phyloP scores from a whole-genome alignment of 2,329 filamentous ascomycete genomes.

The Aspergillus sp. region DNA sequence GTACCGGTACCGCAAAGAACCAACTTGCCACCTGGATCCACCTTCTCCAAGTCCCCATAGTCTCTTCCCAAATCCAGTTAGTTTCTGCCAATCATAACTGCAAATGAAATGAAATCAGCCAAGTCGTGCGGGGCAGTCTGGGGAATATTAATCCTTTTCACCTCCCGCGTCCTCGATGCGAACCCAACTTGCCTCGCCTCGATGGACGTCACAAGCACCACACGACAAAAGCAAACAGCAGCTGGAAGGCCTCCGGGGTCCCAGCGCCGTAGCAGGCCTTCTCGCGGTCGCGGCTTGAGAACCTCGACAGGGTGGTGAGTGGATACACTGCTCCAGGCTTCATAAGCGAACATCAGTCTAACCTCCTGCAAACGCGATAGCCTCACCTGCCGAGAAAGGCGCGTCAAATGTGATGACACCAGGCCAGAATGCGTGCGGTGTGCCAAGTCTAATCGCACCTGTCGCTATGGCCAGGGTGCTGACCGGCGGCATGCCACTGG shows the following conservation, averaged over 20 bases:
- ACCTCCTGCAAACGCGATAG: slow-evolving; percentile 6
- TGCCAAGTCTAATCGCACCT: slow-evolving; percentile 9
- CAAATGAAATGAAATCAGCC: no score
- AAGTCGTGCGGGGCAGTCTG: no score
- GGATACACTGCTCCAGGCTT: background rate
- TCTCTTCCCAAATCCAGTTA: no score
- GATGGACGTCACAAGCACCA: no score
- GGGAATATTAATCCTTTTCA: no score
- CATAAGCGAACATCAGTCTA: background rate
- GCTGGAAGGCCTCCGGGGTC: background rate
- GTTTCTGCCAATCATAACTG: no score
- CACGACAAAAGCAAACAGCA: no score
- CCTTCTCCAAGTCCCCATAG: no score
- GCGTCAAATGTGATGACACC: slow-evolving; percentile 19
- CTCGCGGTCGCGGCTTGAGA: slow-evolving; percentile 17
- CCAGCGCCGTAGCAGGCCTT: slow-evolving; percentile 10
- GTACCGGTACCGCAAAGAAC: no score
- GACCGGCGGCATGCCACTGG: background rate
- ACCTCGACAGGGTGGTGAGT: slow-evolving; percentile 17
- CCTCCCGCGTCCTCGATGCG: no score
- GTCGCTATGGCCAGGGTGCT: slow-evolving; percentile 11
- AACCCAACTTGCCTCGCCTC: no score
- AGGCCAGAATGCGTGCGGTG: slow-evolving; percentile 16
- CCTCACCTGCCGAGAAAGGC: slow-evolving; percentile 19
- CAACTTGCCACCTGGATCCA: no score